phyloP scores from a whole-genome alignment of 345 rosid genomes.

The Syzygium aromaticum region DNA sequence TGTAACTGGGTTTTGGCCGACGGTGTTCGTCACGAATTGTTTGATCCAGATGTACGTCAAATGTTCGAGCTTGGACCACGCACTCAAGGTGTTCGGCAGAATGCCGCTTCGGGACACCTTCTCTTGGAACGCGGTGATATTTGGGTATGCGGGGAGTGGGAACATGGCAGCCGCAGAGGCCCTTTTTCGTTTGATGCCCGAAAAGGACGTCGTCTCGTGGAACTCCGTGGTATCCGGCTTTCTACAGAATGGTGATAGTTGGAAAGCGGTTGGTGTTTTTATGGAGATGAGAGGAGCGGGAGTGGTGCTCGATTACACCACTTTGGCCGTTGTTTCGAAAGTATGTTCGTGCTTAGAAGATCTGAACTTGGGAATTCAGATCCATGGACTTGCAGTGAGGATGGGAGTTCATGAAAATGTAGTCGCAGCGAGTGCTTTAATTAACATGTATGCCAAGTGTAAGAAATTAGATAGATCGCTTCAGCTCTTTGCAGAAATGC shows the following conservation, averaged over 20 bases:
- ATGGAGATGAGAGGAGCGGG: constrained; percentile 45
- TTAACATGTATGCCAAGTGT: constrained; percentile 90
- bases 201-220: constrained; percentile 79
- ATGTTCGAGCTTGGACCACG: constrained; percentile 33
- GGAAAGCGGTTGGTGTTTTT: constrained; percentile 36
- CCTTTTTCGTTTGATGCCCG: constrained; percentile 47
- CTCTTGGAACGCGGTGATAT: constrained; percentile 68
- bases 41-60: constrained; percentile 51
- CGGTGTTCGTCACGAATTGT: constrained; percentile 60
- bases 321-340: constrained; percentile 57
- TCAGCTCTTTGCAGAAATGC: constrained; percentile 43
- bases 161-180: constrained; percentile 38
- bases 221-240: constrained; percentile 81
- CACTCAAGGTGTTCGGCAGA: constrained; percentile 54
- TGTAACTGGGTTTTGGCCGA: constrained; percentile 60
- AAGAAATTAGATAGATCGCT: constrained; percentile 47
- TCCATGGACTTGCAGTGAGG: constrained; percentile 52
- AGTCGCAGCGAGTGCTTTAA: constrained; percentile 66
- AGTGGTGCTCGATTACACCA: constrained; percentile 36
- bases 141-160: constrained; percentile 42
- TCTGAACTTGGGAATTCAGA: constrained; percentile 43
- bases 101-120: constrained; percentile 59
- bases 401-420: constrained; percentile 55
- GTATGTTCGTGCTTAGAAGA: constrained; percentile 46
- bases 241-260: constrained; percentile 41